A percentile compares a stretch with the other conserved stretches of the same genome.
phyloP scores from a whole-genome alignment of 129 eudicot genomes.

The Artemisia tridentata region DNA sequence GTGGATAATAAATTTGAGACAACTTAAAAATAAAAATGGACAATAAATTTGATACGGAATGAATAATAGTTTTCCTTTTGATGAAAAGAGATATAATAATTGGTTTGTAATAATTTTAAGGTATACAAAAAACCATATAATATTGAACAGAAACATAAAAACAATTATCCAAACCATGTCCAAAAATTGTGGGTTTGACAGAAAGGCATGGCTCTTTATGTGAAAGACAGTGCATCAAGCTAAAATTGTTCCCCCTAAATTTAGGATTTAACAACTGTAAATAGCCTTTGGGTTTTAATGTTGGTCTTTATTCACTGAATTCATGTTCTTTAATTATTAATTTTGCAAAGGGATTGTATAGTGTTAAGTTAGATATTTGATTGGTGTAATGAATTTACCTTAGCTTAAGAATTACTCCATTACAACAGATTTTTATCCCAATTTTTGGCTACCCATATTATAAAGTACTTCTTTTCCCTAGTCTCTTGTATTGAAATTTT shows the following conservation, averaged over 20 bases:
- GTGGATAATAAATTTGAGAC: no score
- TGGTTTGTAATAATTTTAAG: not conserved
- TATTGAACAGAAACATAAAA: slow-evolving; percentile 17
- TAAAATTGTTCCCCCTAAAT: slow-evolving; percentile 28
- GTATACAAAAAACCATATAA: not conserved
- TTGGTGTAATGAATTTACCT: not conserved
- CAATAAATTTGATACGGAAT: no score
- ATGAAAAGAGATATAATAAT: not conserved
- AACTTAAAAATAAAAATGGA: no score
- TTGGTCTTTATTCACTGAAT: slow-evolving; percentile 17
- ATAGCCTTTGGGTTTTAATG: slow-evolving; percentile 14
- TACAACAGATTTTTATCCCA: no score
- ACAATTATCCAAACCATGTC: slow-evolving; percentile 27
- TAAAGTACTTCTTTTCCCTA: no score
- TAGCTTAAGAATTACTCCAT: not conserved
- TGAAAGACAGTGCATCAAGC: slow-evolving; percentile 31
- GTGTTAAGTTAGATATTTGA: not conserved
- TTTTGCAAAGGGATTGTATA: not conserved
- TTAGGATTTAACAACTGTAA: slow-evolving; percentile 20
- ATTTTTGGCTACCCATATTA: no score
- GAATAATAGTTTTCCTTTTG: not conserved
- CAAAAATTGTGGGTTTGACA: slow-evolving; percentile 34
- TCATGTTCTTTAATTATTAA: not conserved
- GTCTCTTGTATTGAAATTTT: no score
- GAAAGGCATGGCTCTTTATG: slow-evolving; percentile 30